Conservation (phyloP, 768 basidiomycete species). For the Termitomyces sp. region DNA sequence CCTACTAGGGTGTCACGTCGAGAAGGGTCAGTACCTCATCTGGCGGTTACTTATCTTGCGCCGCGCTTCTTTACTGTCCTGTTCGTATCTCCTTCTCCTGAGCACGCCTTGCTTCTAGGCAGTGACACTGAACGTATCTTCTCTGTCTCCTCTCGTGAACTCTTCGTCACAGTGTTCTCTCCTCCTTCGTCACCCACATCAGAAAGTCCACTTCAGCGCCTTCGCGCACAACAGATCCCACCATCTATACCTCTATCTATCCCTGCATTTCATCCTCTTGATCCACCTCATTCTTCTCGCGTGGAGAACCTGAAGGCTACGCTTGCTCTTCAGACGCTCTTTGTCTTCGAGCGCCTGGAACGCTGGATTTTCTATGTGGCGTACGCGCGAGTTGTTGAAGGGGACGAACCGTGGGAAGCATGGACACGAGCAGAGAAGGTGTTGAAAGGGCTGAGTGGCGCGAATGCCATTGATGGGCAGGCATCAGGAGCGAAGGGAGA, state of each 20-base stretch:
- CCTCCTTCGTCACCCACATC: background rate
- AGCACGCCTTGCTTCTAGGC: background rate
- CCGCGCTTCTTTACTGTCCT: background rate
- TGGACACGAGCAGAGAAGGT: slow-evolving; percentile 37
- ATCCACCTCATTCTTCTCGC: background rate
- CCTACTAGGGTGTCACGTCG: background rate
- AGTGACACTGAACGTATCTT: background rate
- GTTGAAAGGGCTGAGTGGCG: background rate
- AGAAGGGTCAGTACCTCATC: background rate
- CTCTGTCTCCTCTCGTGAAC: background rate
- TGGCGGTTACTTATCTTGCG: background rate
- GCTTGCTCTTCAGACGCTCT: background rate
- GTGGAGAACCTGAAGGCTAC: background rate
- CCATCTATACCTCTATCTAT: background rate
- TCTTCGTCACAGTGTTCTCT: background rate
- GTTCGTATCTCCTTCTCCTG: background rate
- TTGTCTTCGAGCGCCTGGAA: background rate
- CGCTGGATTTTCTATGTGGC: slow-evolving; percentile 24
- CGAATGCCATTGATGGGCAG: background rate
- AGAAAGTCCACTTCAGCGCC: background rate
- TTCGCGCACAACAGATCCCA: background rate
- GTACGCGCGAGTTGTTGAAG: slow-evolving; percentile 45
- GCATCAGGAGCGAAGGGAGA: background rate
- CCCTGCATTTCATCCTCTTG: background rate
- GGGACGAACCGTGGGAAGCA: slow-evolving; percentile 52